These are phyloP conservation scores for Raphanus hybrid DNA, from an alignment of 441 rosid genomes.

Conservation along the genomic window DNA sequence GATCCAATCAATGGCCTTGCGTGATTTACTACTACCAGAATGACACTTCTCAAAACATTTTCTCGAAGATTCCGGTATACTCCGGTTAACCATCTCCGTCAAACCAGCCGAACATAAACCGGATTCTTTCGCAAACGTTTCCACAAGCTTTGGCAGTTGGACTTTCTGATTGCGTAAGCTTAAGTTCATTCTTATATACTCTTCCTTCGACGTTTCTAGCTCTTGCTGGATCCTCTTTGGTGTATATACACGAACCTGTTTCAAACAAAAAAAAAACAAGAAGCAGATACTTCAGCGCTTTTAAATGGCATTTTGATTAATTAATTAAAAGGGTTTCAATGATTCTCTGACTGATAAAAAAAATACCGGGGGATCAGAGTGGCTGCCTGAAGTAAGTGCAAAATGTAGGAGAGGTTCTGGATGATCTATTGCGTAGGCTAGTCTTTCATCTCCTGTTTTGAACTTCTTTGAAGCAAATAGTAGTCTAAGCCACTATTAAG, in stretches of 20 bases:
- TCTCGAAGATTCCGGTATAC: constrained; percentile 65
- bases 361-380: constrained; percentile 90
- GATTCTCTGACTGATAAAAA: neutral
- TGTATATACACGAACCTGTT: constrained; percentile 83
- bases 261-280: neutral
- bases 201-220: constrained; percentile 86
- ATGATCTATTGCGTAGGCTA: constrained; percentile 65
- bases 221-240: constrained; percentile 75
- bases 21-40: constrained; percentile 59
- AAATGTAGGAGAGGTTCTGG: constrained; percentile 82
- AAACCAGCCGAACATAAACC: constrained; percentile 63
- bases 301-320: neutral
- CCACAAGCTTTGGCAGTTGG: constrained; percentile 79
- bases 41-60: constrained; percentile 62
- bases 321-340: neutral
- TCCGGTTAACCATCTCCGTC: constrained; percentile 67
- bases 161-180: constrained; percentile 72
- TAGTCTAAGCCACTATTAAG: constrained; percentile 50
- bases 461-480: constrained; percentile 73
- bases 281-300: constrained; percentile 1
- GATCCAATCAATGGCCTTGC: constrained; percentile 73
- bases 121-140: constrained; percentile 74
- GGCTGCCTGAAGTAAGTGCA: constrained; percentile 87
- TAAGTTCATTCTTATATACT: constrained; percentile 74
- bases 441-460: constrained; percentile 73